Base-by-base conservation (phyloP, 495 filamentous ascomycete genomes). In the Talaromyces borbonicus region DNA sequence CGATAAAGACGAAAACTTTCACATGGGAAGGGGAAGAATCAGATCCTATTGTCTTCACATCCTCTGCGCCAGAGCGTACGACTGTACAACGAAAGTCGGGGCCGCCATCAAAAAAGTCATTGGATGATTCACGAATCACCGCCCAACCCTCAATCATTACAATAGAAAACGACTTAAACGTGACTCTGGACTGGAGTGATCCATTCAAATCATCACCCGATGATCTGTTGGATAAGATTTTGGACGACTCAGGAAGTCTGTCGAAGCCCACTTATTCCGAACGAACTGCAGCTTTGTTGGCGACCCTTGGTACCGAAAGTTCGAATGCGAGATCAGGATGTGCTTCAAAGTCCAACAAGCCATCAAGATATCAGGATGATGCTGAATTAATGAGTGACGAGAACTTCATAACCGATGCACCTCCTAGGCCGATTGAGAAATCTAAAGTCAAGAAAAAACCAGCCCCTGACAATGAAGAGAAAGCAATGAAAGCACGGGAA, bases 401-500 rank as follows among this genome's bases (percentile, higher is more conserved):
- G 19, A 39, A 49, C 2, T 49, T 22, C 7, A 18, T 41, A 16
- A 35, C 30, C 15, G 43, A 46, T 35, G 29, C 16, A 30, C 26
- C 23, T 14, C 5, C 36, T 31, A 15, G 41, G 20, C 33, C 47
- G 15, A 25, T 30, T 29, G 14, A 32, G 9, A 31, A 19, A 18
- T n/a, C 35, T 11, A 55, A 49, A 45, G 9, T 54, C 8, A 58
- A 58, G 39, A 65, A 59, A 23, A 51, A 67, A 14, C 51, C 50
- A 8, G 71, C 68, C 32, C 52, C 51, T 12, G 65, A 59, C 15
- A 54, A 55, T 0, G 61, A 57, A 36, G 66, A 72, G 15, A 74
- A 71, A 49, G 79, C 81, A 30, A 77, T 73, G 0, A 77, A 78
- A 26, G 69, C 68, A 12, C 71, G 61, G 56, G 75, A 78, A 30